These are phyloP conservation scores for Mycena haematopus DNA, from an alignment of 768 basidiomycete species.

Conservation along the genomic window DNA sequence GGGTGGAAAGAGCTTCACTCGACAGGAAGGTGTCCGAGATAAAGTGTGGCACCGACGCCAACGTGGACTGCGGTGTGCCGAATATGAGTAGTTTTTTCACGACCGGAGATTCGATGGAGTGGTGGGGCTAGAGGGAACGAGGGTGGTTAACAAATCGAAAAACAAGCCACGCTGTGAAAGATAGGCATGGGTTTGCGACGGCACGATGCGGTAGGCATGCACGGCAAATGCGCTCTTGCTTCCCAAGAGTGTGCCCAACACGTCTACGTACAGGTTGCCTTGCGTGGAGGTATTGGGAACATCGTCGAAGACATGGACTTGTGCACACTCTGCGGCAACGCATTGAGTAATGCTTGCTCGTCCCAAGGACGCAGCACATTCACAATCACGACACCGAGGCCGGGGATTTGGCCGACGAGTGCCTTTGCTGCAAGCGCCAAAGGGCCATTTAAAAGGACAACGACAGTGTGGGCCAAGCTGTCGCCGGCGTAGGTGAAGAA, in stretches of 20 bases:
- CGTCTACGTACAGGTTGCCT: constrained; percentile 75
- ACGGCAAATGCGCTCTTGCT: constrained; percentile 45
- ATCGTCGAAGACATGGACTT: constrained; percentile 81
- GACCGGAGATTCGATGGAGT: constrained; percentile 52
- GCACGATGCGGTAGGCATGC: constrained; percentile 64
- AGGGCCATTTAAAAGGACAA: constrained; percentile 80
- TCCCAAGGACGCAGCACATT: constrained; percentile 88
- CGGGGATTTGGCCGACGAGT: constrained; percentile 47
- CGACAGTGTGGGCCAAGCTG: constrained; percentile 61
- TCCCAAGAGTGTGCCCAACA: constrained; percentile 64
- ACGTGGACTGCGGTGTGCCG: constrained; percentile 60
- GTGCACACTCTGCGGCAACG: constrained; percentile 65
- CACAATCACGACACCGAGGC: constrained; percentile 72
- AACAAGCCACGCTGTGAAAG: constrained; percentile 53
- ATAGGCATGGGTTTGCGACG: constrained; percentile 60
- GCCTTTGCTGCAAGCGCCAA: constrained; percentile 70
- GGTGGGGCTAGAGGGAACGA: constrained; percentile 39
- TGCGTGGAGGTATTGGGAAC: constrained; percentile 66
- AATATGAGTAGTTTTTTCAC: constrained; percentile 72
- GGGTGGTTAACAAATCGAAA: constrained; percentile 44
- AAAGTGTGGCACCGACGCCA: constrained; percentile 60
- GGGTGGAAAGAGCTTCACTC: constrained; percentile 57
- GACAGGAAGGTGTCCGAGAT: constrained; percentile 66
- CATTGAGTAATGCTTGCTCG: constrained; percentile 61
- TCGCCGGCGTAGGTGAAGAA: constrained; percentile 82